Evolutionary conservation across 768 basidiomycete species (phyloP), one percentile per base, ranked within the genome.

Genomic region (Gloeostereum incarnatum): DNA sequence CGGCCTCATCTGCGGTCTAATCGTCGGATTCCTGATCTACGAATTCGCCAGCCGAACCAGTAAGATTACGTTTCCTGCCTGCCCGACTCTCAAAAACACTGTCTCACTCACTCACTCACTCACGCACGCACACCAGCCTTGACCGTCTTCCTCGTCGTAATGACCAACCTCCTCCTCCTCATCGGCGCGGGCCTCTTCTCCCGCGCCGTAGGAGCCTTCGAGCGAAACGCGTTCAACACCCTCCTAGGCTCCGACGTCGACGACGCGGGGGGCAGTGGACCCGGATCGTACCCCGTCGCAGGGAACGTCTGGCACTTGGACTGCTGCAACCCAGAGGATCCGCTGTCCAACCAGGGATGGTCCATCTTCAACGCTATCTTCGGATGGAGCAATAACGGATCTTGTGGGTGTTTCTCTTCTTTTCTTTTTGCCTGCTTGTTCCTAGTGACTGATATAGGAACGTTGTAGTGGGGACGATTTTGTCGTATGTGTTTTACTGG

Each of bases 401-500:
- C 83, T 20, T 17, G 81, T 79, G 50, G 47, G 68, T 60, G 5
- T 6, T 31, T 20, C 34, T n/a, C 3, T 19, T 20, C 16, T 20
- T 5, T 6, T 44, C 14, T 2, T 27, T 31, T 39, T 13, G 16
- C 17, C 22, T 27, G 13, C 18, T 20, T 23, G 19, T 31, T 34
- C 31, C 4, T 34, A 35, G 35, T 7, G 24, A 30, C 16, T 43
- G 6, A 25, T 24, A 35, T n/a, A n/a, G n/a, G n/a, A n/a, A n/a
- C n/a, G 22, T 22, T 42, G 8, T 44, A 75, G 73, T 81, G 42
- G 90, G 93, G 9, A 73, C 81, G 1, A 70, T 97, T 16, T 65
- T 94, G n/a, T 64, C 79, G 0, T 98, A 97, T 56, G 75, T 88
- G 34, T 84, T 89, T 59, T 97, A 93, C 66, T 97, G 93, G 93